phyloP scores from a whole-genome alignment of 2,329 filamentous ascomycete species.

The Sphaceloma murrayae region DNA sequence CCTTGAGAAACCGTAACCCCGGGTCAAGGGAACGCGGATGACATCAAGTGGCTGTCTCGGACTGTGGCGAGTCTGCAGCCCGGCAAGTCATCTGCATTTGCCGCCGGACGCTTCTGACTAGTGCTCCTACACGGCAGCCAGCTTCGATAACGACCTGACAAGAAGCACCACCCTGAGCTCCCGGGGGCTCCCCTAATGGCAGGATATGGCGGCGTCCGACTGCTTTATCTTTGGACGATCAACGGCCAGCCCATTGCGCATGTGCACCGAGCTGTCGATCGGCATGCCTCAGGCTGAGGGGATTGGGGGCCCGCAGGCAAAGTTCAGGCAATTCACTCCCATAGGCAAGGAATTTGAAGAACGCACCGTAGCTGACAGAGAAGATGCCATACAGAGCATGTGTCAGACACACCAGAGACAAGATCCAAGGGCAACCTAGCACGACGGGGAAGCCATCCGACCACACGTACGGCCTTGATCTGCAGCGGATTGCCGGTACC shows the following conservation, averaged over 20 bases:
- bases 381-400: too few species aligned
- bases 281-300: background rate
- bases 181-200: constrained; percentile 6
- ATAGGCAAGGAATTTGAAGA: constrained; percentile 9
- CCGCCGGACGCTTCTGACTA: too few species aligned
- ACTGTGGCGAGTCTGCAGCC: too few species aligned
- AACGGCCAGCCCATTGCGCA: too few species aligned
- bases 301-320: background rate
- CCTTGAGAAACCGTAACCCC: background rate
- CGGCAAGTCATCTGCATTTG: too few species aligned
- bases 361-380: too few species aligned
- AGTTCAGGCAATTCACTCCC: background rate
- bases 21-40: background rate
- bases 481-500: too few species aligned
- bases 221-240: background rate
- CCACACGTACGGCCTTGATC: background rate
- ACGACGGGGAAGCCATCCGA: constrained; percentile 6
- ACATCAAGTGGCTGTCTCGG: background rate
- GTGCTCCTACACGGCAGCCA: constrained; percentile 3
- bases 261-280: too few species aligned
- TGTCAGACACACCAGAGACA: too few species aligned
- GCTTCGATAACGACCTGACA: constrained; percentile 3
- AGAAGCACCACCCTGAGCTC: constrained; percentile 6
- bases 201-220: constrained; percentile 3
- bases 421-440: too few species aligned